Conservation (phyloP, 1,139 yeast species). For the Kluyveromyces sp. region DNA sequence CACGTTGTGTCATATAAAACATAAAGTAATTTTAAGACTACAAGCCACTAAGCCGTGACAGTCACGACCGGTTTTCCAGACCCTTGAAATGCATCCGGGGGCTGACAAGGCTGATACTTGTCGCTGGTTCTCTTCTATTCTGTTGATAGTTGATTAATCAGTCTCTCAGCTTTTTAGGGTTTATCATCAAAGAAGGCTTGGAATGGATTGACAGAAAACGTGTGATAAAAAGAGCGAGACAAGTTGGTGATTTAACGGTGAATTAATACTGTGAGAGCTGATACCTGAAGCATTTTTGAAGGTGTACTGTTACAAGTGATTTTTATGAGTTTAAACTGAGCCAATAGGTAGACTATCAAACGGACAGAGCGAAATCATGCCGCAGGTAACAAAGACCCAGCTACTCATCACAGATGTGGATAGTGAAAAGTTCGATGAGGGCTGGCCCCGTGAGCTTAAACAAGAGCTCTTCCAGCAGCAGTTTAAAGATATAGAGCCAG, state of each 20-base stretch:
- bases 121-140: no score
- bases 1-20: not conserved
- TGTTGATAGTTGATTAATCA: no score
- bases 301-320: no score
- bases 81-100: no score
- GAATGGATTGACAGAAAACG: not conserved
- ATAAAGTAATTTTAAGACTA: no score
- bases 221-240: not conserved
- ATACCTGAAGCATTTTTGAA: no score
- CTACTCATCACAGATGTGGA: conserved; percentile 30
- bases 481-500: conserved; percentile 21
- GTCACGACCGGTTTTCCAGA: no score
- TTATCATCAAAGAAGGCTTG: not conserved
- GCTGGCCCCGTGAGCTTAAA: conserved; percentile 27
- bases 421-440: conserved; percentile 17
- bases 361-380: not conserved
- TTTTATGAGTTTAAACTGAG: not conserved
- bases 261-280: no score
- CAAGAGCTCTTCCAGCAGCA: conserved; percentile 17
- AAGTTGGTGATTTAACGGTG: not conserved
- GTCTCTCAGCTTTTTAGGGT: not conserved
- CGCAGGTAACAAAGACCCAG: conserved; percentile 16
- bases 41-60: no score
- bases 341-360: not conserved
- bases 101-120: no score